Percentiles rank a stretch among this genome's conserved stretches.
Evolutionary conservation across 139 green algal species (phyloP).

Genomic region (Micromonas pusilla): DNA sequence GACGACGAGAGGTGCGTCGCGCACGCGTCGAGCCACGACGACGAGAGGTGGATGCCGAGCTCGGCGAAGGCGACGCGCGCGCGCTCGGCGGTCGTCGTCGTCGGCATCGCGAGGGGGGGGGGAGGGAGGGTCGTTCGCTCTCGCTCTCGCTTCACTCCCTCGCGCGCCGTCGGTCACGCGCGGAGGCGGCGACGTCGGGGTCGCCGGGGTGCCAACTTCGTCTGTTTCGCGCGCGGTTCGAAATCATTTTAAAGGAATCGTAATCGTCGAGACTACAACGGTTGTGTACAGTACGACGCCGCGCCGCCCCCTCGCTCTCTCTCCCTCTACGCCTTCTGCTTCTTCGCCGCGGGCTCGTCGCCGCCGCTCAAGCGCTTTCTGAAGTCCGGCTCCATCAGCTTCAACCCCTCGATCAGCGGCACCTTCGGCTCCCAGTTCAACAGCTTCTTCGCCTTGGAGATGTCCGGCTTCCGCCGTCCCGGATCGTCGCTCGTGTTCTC

Average conservation of each 20-base stretch:
- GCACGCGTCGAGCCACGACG: neutral
- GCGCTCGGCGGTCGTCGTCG: too few relatives aligned
- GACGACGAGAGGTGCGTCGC: neutral
- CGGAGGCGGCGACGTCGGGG: too few relatives aligned
- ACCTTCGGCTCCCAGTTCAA: slow-evolving; percentile 94
- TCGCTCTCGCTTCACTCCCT: too few relatives aligned
- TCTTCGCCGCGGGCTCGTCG: slow-evolving; percentile 15
- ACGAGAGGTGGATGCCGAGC: neutral
- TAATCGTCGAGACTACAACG: too few relatives aligned
- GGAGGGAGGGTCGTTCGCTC: too few relatives aligned
- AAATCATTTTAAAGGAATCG: too few relatives aligned
- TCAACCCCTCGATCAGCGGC: slow-evolving; percentile 73
- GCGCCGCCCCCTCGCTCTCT: too few relatives aligned
- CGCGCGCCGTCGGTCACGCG: too few relatives aligned
- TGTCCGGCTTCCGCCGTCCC: slow-evolving; percentile 56
- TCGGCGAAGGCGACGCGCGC: neutral
- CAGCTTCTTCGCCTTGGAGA: slow-evolving; percentile 54
- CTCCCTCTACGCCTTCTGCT: neutral
- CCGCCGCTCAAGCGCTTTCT: slow-evolving; percentile 44
- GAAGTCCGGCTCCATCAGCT: slow-evolving; percentile 94
- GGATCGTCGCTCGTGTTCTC: slow-evolving; percentile 97
- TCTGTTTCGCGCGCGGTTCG: too few relatives aligned
- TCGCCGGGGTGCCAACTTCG: too few relatives aligned
- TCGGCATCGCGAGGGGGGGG: too few relatives aligned
- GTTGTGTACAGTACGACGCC: too few relatives aligned